Base-by-base conservation (phyloP, 345 rosid species). In the Streptanthus diversifolius region DNA sequence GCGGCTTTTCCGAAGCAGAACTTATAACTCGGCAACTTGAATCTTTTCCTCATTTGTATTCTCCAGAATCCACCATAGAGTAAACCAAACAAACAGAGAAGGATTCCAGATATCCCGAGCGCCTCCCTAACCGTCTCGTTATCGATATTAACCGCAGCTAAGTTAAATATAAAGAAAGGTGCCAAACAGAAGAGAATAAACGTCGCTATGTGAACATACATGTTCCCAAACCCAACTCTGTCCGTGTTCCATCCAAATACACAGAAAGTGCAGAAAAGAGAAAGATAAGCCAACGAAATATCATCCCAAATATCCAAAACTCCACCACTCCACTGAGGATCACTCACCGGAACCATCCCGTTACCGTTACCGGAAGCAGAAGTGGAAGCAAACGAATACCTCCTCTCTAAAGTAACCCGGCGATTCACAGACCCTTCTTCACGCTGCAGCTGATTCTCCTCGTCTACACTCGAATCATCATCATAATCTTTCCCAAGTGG, bases 191-290 rank as follows among this genome's bases (percentile, higher is more conserved):
- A 93, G 67, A 91, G 87, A 65, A 88, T 66, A 70, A 91, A 93
- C 10, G 97, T 93, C 0, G 95, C 95, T 40, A 91, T 86, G 72
- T 93, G 97, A 39, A 91, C 98, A 71, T 89, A 93, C 96, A 89
- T 89, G 84, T 93, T 93, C 36, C 98, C 98, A 61, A 93, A 89
- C 17, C 97, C 95, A 32, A 93, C 88, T 73, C 96, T 88, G 76
- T 93, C 97, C 99, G 89, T 89, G 72, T 93, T 91, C 99, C 97
- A 89, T 41, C 98, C 97, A 32, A 93, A 93, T 43, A 91, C 96
- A 82, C 95, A 93, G 74, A 83, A 93, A 12, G 80, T 84, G 70
- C 97, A 93, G 77, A 89, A 88, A 5, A 87, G 84, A 5, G 97
- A 95, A 3, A 95, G 86, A 51, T 90, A 90, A 5, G 99, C 97